Percentiles rank a stretch among this genome's conserved stretches.
Evolutionary conservation across 1,284 basidiomycete species (phyloP).

Genomic region (Golubevia sp.): DNA sequence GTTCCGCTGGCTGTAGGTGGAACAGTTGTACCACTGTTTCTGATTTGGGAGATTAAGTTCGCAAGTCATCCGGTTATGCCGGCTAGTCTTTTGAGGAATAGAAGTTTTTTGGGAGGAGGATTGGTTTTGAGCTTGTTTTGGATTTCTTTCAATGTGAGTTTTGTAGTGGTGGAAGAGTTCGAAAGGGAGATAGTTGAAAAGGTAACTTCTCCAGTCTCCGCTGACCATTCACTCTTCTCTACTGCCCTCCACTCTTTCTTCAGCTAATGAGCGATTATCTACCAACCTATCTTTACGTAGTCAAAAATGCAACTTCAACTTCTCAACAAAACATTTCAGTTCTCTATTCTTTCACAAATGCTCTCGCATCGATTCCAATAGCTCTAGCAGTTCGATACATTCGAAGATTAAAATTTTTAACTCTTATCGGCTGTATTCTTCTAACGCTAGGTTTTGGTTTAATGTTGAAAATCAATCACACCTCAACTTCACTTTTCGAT

Average conservation of each 20-base stretch:
- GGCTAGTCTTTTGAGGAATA: no score
- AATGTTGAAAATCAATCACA: constrained; percentile 9
- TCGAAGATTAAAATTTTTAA: constrained; percentile 10
- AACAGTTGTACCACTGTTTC: no score
- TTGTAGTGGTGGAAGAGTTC: no score
- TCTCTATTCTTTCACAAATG: constrained; percentile 11
- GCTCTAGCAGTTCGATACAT: constrained; percentile 9
- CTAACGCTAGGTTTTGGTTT: constrained; percentile 12
- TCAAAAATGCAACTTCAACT: constrained; percentile 3
- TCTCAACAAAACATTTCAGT: constrained; percentile 17
- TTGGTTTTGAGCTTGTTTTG: no score
- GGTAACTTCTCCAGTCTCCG: not conserved
- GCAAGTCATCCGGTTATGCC: no score
- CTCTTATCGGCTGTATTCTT: constrained; percentile 6
- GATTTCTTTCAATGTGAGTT: no score
- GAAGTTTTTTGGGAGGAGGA: no score
- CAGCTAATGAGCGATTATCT: not conserved
- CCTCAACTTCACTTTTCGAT: constrained; percentile 2
- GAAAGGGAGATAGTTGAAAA: no score
- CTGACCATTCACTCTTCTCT: not conserved
- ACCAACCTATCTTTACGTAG: constrained; percentile 20
- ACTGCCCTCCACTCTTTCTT: not conserved
- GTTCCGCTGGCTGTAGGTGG: no score
- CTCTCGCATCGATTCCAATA: constrained; percentile 9
- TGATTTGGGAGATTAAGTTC: no score